These are phyloP conservation scores for Pichia norvegensis DNA, from an alignment of 1,139 yeast species.

Conservation along the genomic window DNA sequence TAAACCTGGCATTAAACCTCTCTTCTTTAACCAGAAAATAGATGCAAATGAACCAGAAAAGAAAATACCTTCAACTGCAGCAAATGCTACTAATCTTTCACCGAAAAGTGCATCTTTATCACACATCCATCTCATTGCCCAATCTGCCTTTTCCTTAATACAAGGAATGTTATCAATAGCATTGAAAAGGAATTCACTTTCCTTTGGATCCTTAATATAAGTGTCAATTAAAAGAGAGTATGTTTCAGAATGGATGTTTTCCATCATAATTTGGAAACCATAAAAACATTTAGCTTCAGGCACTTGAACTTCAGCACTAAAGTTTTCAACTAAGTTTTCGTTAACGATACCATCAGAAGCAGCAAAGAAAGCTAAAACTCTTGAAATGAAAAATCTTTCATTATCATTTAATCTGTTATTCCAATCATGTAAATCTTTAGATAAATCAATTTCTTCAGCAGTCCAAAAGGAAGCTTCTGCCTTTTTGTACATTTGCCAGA, in stretches of 20 bases:
- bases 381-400: conserved; percentile 82
- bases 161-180: conserved; percentile 93
- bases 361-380: conserved; percentile 95
- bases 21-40: conserved; percentile 94
- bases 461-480: conserved; percentile 99
- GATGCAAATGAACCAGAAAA: conserved; percentile 97
- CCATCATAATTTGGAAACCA: conserved; percentile 99
- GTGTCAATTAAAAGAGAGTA: conserved; percentile 91
- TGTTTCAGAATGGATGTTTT: conserved; percentile 96
- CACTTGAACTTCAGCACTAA: conserved; percentile 92
- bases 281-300: conserved; percentile 98
- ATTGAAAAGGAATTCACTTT: conserved; percentile 79
- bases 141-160: conserved; percentile 92
- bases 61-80: conserved; percentile 98
- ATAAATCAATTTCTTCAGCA: conserved; percentile 95
- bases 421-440: conserved; percentile 91
- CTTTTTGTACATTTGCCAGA: conserved; percentile 98
- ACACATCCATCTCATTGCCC: conserved; percentile 95
- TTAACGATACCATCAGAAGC: conserved; percentile 98
- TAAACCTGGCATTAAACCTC: conserved; percentile 97
- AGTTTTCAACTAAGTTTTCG: conserved; percentile 93
- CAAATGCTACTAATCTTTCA: conserved; percentile 95
- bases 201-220: conserved; percentile 90
- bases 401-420: conserved; percentile 74
- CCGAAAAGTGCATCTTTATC: conserved; percentile 83